Conservation (phyloP, 2,329 filamentous ascomycete genomes). For the Monilinia fructicola region DNA sequence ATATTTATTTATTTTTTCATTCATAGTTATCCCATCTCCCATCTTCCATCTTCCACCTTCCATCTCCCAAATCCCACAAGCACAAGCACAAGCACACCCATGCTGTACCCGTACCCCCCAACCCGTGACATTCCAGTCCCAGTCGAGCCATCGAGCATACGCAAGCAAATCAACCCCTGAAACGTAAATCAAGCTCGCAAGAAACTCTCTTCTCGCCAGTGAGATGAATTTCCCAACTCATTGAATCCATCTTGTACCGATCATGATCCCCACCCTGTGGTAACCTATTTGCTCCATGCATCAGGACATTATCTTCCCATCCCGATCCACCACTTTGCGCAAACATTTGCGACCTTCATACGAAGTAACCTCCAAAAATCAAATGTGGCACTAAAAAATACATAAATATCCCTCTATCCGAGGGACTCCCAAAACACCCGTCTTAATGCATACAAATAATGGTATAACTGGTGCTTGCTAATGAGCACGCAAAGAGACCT, state of each 20-base stretch:
- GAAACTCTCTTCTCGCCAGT: not conserved
- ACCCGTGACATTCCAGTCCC: not conserved
- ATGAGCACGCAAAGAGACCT: not conserved
- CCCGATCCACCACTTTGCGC: not conserved
- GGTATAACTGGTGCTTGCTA: slow-evolving; percentile 12
- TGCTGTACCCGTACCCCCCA: not conserved
- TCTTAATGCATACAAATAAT: slow-evolving; percentile 21
- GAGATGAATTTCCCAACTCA: not conserved
- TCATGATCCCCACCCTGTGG: not conserved
- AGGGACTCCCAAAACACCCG: slow-evolving; percentile 18
- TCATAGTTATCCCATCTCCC: not conserved
- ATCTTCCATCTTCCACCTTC: no score
- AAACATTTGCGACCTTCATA: not conserved
- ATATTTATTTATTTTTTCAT: not conserved
- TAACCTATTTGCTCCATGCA: not conserved
- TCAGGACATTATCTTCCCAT: not conserved
- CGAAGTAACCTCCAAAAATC: not conserved
- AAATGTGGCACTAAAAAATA: not conserved
- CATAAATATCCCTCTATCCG: not conserved
- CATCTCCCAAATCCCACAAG: no score
- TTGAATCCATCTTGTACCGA: not conserved
- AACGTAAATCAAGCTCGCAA: not conserved
- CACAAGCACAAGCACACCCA: no score
- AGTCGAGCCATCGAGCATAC: not conserved
- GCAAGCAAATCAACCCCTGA: no score